A percentile compares a stretch with the other conserved stretches of the same genome.
phyloP scores from a whole-genome alignment of 257 asterid species.

The Capsicum pubescens region DNA sequence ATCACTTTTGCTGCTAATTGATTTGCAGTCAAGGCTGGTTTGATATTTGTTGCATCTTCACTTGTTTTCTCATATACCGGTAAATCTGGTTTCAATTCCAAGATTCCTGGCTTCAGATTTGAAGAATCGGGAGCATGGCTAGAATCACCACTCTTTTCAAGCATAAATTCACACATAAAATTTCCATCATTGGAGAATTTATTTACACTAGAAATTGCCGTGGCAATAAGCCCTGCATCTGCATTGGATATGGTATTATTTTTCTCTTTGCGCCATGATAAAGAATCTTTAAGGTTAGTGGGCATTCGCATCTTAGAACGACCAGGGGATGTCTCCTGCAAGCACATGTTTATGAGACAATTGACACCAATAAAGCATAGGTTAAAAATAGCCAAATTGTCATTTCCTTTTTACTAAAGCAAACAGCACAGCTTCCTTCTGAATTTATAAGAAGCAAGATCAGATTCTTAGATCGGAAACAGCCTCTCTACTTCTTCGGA shows the following conservation, averaged over 20 bases:
- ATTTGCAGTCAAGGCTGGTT: conserved; percentile 71
- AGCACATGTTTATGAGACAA: conserved; percentile 35
- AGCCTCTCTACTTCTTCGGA: too few species aligned
- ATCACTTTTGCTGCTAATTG: conserved; percentile 94
- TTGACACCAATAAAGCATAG: background rate
- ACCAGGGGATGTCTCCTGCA: conserved; percentile 44
- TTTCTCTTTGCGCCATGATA: conserved; percentile 80
- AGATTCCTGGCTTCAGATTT: conserved; percentile 34
- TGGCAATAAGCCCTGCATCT: conserved; percentile 70
- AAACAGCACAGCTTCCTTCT: background rate
- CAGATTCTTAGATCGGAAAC: background rate
- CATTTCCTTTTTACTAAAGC: background rate
- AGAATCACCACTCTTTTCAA: conserved; percentile 44
- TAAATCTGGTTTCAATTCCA: conserved; percentile 39
- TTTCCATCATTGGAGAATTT: conserved; percentile 78
- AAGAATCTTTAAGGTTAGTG: conserved; percentile 71
- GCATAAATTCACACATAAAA: conserved; percentile 58
- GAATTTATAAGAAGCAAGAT: background rate
- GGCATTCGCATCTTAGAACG: conserved; percentile 84
- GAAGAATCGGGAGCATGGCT: conserved; percentile 44
- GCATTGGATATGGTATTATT: conserved; percentile 55
- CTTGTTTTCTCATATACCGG: conserved; percentile 37
- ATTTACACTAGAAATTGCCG: conserved; percentile 76
- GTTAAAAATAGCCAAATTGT: conserved; percentile 4
- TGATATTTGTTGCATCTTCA: conserved; percentile 47